These are phyloP conservation scores for Fusarium udum DNA, from an alignment of 2,329 filamentous ascomycete genomes.

Conservation along the genomic window DNA sequence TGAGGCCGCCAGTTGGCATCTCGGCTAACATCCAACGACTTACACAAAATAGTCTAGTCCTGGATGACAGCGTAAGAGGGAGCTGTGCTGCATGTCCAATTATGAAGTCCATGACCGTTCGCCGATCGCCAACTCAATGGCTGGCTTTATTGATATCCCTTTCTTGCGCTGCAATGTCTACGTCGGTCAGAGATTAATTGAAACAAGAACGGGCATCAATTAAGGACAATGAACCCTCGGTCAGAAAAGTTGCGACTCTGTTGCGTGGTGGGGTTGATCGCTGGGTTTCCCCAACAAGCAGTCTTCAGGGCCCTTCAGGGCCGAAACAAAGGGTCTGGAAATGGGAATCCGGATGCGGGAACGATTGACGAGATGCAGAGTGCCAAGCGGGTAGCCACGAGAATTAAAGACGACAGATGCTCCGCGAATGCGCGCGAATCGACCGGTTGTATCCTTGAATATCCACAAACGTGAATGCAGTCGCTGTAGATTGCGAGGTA, in stretches of 20 bases:
- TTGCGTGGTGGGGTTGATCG: conserved; percentile 16
- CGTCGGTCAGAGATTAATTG: background rate
- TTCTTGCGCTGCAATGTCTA: background rate
- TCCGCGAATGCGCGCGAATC: background rate
- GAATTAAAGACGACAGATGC: conserved; percentile 11
- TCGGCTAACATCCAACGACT: background rate
- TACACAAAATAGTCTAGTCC: background rate
- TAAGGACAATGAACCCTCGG: background rate
- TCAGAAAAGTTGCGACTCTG: background rate
- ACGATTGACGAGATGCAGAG: conserved; percentile 43
- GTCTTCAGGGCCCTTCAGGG: conserved; percentile 20
- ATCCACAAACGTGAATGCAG: background rate
- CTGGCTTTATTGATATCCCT: background rate
- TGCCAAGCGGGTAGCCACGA: conserved; percentile 28
- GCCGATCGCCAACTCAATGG: background rate
- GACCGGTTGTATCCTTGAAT: conserved; percentile 6
- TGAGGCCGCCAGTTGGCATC: conserved; percentile 23
- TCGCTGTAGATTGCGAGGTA: background rate
- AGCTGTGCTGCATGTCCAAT: background rate
- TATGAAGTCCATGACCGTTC: background rate
- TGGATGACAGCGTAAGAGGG: background rate
- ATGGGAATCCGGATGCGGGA: conserved; percentile 39
- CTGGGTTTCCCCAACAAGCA: conserved; percentile 21
- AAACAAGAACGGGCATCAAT: background rate
- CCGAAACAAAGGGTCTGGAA: conserved; percentile 39